These are phyloP conservation scores for Vigna trinervia DNA, from an alignment of 306 rosid genomes.

Conservation along the genomic window DNA sequence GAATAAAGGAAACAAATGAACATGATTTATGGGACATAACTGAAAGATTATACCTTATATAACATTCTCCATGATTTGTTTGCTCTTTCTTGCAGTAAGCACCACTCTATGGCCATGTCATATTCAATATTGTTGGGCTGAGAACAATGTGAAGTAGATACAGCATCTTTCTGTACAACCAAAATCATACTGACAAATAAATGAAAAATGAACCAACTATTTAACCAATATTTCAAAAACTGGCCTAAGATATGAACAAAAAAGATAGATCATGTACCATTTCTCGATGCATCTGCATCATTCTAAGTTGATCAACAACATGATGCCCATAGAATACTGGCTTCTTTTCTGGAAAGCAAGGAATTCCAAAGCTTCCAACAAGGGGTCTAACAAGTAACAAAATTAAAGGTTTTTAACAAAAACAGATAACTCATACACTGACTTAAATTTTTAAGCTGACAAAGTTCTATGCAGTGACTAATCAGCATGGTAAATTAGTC, in stretches of 20 bases:
- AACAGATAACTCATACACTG: not conserved
- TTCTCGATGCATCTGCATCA: conserved; percentile 62
- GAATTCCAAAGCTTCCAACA: conserved; percentile 62
- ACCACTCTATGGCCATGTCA: conserved; percentile 64
- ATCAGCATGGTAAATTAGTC: not conserved
- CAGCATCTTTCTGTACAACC: conserved; percentile 56
- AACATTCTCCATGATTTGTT: conserved; percentile 58
- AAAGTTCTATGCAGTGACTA: not conserved
- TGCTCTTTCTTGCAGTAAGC: conserved; percentile 56
- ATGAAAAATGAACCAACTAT: conserved; percentile 32
- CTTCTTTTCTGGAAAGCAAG: conserved; percentile 64
- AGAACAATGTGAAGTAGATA: conserved; percentile 64
- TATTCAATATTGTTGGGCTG: conserved; percentile 60
- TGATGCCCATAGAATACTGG: conserved; percentile 74
- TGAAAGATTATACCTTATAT: conserved; percentile 55
- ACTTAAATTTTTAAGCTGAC: not conserved
- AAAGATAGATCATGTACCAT: conserved; percentile 54
- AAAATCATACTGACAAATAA: conserved; percentile 30
- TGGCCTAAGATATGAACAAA: conserved; percentile 25
- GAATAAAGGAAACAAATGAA: conserved; percentile 24
- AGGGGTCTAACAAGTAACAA: conserved; percentile 65
- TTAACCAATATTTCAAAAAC: not conserved
- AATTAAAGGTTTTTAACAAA: conserved; percentile 34
- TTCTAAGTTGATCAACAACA: conserved; percentile 60
- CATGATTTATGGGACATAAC: conserved; percentile 5